Evolutionary conservation across 352 stramenopile genomes (phyloP).

Genomic region (Phytopythium delawarense): DNA sequence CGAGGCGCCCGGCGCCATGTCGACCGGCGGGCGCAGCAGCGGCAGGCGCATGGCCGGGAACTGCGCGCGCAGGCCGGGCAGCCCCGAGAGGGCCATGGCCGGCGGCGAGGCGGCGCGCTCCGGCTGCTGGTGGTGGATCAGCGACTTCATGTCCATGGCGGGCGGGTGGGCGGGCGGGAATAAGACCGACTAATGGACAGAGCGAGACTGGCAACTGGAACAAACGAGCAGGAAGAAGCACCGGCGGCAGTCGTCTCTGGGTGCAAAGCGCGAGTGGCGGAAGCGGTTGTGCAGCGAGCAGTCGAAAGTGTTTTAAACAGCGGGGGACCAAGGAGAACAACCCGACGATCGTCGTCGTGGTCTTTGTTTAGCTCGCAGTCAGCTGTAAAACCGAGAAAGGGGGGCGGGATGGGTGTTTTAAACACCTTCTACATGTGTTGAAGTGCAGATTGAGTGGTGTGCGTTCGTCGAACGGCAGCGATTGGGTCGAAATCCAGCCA

Average conservation of each 20-base stretch:
- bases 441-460: slow-evolving; percentile 39
- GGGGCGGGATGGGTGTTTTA: slow-evolving; percentile 18
- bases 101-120: slow-evolving; percentile 24
- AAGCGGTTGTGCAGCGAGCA: slow-evolving; percentile 1
- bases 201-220: background rate
- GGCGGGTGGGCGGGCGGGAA: background rate
- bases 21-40: slow-evolving; percentile 18
- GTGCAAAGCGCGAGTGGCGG: background rate
- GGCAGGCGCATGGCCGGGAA: slow-evolving; percentile 48
- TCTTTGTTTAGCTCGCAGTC: background rate
- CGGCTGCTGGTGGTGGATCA: slow-evolving; percentile 40
- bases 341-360: background rate
- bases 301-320: slow-evolving; percentile 4
- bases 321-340: background rate
- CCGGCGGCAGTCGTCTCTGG: background rate
- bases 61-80: slow-evolving; percentile 37
- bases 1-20: slow-evolving; percentile 1
- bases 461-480: background rate
- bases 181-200: background rate
- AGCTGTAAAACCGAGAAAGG: background rate
- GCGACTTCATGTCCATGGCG: slow-evolving; percentile 71
- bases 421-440: slow-evolving; percentile 28
- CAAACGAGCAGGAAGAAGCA: background rate
- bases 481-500: slow-evolving; percentile 22
- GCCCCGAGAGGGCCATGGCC: slow-evolving; percentile 2